phyloP scores from a whole-genome alignment of 257 asterid species.

The Linaria vulgaris region DNA sequence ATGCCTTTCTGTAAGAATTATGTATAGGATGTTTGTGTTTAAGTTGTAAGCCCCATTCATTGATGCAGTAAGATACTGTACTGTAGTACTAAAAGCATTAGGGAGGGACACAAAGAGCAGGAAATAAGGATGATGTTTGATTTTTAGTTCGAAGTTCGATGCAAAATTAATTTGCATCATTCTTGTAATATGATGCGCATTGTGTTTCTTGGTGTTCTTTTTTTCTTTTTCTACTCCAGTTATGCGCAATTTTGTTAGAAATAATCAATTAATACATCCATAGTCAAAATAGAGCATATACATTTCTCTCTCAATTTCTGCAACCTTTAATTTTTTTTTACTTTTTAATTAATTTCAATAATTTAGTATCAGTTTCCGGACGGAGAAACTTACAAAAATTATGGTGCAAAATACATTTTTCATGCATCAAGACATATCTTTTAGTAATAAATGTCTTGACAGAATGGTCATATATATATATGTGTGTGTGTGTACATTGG shows the following conservation, averaged over 20 bases:
- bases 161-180: slow-evolving; percentile 25
- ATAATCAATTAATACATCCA: no score
- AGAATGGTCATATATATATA: background rate
- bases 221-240: slow-evolving; percentile 1
- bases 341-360: no score
- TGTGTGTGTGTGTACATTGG: background rate
- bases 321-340: no score
- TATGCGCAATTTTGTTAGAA: slow-evolving; percentile 13
- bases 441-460: no score
- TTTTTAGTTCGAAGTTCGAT: slow-evolving; percentile 31
- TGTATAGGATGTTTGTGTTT: slow-evolving; percentile 5
- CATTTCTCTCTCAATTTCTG: no score
- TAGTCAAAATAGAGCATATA: no score
- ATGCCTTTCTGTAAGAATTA: no score
- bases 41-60: slow-evolving; percentile 28
- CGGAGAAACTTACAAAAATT: background rate
- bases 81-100: background rate
- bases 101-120: slow-evolving; percentile 25
- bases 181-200: slow-evolving; percentile 4
- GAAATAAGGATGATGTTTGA: slow-evolving; percentile 40
- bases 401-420: background rate
- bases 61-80: slow-evolving; percentile 26
- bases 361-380: no score
- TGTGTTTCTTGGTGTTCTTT: no score
- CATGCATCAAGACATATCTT: background rate